Evolutionary conservation across 2,329 filamentous ascomycete species (phyloP).

Genomic region (Trichoderma polysporum): DNA sequence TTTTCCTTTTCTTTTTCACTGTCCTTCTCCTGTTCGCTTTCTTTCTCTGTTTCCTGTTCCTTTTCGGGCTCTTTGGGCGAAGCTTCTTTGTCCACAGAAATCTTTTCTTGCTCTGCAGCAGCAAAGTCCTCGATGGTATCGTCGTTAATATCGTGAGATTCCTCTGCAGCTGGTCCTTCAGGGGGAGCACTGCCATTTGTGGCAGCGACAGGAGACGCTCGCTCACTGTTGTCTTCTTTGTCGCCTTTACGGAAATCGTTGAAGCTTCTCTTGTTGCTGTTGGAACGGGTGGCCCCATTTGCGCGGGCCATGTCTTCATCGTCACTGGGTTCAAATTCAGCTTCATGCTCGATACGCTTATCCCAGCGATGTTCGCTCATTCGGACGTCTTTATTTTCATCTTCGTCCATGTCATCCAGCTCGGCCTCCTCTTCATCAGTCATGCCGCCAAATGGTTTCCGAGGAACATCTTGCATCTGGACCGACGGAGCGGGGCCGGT

Average conservation of each 20-base stretch:
- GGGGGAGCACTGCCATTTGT: slow-evolving; percentile 31
- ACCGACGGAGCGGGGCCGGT: slow-evolving; percentile 85
- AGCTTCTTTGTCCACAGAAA: slow-evolving; percentile 22
- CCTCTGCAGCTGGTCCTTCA: slow-evolving; percentile 32
- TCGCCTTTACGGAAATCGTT: slow-evolving; percentile 50
- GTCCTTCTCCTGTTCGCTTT: background rate
- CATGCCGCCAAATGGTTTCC: slow-evolving; percentile 60
- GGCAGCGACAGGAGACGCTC: slow-evolving; percentile 39
- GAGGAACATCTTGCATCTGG: slow-evolving; percentile 77
- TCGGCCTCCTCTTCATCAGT: slow-evolving; percentile 67
- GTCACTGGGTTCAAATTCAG: slow-evolving; percentile 84
- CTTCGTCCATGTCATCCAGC: slow-evolving; percentile 72
- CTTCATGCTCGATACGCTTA: slow-evolving; percentile 70
- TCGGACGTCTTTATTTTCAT: slow-evolving; percentile 80
- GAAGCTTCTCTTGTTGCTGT: slow-evolving; percentile 51
- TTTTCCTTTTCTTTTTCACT: slow-evolving; percentile 30
- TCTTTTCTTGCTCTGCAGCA: slow-evolving; percentile 30
- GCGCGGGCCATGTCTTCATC: slow-evolving; percentile 76
- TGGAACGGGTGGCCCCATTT: slow-evolving; percentile 65
- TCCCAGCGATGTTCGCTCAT: slow-evolving; percentile 82
- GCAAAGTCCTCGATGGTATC: slow-evolving; percentile 47
- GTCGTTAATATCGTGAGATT: slow-evolving; percentile 40
- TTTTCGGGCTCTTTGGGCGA: slow-evolving; percentile 13
- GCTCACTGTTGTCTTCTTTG: slow-evolving; percentile 39
- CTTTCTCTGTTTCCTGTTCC: background rate